Base-by-base conservation (phyloP, 768 basidiomycete genomes). In the Daedaleopsis nitida region DNA sequence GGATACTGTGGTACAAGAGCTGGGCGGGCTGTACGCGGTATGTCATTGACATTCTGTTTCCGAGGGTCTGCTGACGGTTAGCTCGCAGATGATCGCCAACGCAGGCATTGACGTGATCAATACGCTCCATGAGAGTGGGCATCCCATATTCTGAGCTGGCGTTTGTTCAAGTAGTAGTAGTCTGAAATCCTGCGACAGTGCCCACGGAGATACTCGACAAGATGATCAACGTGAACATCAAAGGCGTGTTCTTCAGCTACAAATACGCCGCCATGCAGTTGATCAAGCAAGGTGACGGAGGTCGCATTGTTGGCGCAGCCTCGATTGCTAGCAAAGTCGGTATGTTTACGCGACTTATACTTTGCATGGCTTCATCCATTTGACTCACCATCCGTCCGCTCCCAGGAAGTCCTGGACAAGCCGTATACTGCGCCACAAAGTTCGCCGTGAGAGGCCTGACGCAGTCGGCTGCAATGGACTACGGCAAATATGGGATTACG, bases 11-110 rank as follows among this genome's bases (percentile, higher is more conserved):
- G 65, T 70, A 1, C 45, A 69, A 6, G 62, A 65, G 8, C 69
- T 83, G 10, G 83, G 82, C 1, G 67, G 77, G 4, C 63, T 86
- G 23, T 80, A 83, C 62, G 80, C 82, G 24, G 83, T 84, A 51
- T 59, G 82, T 69, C 27, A 3, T 32, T 32, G 3, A 32, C 27
- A 32, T 7, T 32, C 27, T 7, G 27, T n/a, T n/a, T n/a, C n/a
- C n/a, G n/a, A n/a, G n/a, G n/a, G n/a, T n/a, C n/a, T n/a, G n/a
- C n/a, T n/a, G n/a, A n/a, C n/a, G n/a, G n/a, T n/a, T n/a, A n/a
- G n/a, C n/a, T n/a, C 16, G 13, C 42, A 73, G 72, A 70, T 73
- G 68, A 60, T 73, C 21, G 72, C 72, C 14, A 73, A 73, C 47
- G 71, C 71, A 16, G 69, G 69, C 0, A 60, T 72, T 60, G 58